Conservation (phyloP, 2,329 filamentous ascomycete genomes). For the Iodosphaeria phyllophila region DNA sequence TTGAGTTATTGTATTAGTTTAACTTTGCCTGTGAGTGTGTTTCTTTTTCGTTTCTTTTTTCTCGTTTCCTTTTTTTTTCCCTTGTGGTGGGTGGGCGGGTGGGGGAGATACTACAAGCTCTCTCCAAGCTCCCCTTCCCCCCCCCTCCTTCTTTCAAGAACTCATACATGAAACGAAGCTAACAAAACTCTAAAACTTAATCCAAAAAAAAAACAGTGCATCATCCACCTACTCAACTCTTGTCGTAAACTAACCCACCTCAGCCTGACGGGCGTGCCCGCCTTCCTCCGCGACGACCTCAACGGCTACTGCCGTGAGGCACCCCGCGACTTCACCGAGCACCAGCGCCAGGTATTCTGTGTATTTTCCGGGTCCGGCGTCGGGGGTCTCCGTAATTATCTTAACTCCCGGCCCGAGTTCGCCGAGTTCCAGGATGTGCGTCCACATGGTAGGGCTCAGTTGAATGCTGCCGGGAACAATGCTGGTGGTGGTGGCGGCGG, state of each 20-base stretch:
- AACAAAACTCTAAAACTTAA: constrained; percentile 6
- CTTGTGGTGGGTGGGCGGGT: too few species aligned
- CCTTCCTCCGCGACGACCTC: constrained; percentile 73
- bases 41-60: neutral
- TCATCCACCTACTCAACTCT: constrained; percentile 72
- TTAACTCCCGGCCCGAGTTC: constrained; percentile 40
- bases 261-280: constrained; percentile 81
- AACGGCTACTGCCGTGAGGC: constrained; percentile 73
- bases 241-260: constrained; percentile 88
- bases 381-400: constrained; percentile 52
- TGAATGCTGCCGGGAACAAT: too few species aligned
- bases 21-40: constrained; percentile 50
- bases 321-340: constrained; percentile 83
- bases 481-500: too few species aligned
- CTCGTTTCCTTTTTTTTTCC: neutral
- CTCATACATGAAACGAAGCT: too few species aligned
- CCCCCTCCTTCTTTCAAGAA: too few species aligned
- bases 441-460: constrained; percentile 2
- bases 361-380: constrained; percentile 90
- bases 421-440: constrained; percentile 14
- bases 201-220: constrained; percentile 41
- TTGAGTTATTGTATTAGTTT: constrained; percentile 85
- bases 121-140: too few species aligned
- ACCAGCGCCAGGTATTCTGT: constrained; percentile 90
- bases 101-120: too few species aligned